Evolutionary conservation across 179 eudicot species (phyloP), one percentile per base, ranked within the genome.

Genomic region (Corrigiola litoralis): DNA sequence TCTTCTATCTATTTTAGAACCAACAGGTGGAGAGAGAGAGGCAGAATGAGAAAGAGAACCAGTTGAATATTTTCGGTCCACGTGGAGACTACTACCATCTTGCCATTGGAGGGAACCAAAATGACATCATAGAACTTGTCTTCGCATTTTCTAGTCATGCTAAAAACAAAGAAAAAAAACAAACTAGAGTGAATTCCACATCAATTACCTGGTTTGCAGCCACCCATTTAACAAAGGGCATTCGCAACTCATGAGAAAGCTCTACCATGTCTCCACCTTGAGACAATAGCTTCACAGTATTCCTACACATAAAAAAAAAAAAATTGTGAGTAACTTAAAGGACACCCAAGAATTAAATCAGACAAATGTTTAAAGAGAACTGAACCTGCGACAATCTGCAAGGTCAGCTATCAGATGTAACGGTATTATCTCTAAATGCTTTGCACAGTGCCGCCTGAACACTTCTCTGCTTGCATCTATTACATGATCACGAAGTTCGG

Each of bases 231-330:
- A 81, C 87, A 67, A 94, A 94, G 29, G 99, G 88, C 47, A 81
- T 62, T 56, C 99, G 90, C 60, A 94, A 72, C 78, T 94, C 97
- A 72, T 83, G 87, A 73, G 91, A 79, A 78, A 94, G 90, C 79
- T 84, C 91, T 54, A 90, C 68, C 89, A 86, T 86, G 79, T 94
- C 89, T 65, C 99, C 99, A 63, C 96, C 96, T 73, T 69, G 82
- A 49, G 96, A 79, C 83, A 94, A 70, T 62, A 94, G 82, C 84
- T 82, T 94, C 13, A 90, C 94, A 61, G 87, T 72, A 69, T 77
- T 84, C 85, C 96, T 90, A 70, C n/a, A n/a, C n/a, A n/a, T 56
- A 5, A 46, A 70, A 51, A 31, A 61, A 24, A 69, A 28, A 67
- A 73, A 47, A 1, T 32, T 65, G 25, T 68, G 17, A 52, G 60